Evolutionary conservation across 2,329 filamentous ascomycete species (phyloP).

Genomic region (Diplodia sapinea): DNA sequence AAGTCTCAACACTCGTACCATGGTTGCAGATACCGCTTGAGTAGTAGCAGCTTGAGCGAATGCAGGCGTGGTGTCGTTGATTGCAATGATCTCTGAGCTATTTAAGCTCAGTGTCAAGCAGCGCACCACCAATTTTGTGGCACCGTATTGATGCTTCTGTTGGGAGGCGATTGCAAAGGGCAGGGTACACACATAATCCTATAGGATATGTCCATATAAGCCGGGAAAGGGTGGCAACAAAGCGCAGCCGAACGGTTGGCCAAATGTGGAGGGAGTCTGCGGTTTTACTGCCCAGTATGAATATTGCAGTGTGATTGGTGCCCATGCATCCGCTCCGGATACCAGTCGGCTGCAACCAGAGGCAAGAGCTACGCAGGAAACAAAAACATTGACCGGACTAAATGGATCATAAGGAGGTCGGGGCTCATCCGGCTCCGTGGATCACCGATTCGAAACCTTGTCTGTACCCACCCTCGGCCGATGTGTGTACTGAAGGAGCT

Average conservation of each 20-base stretch:
- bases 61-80: not conserved
- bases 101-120: slow-evolving; percentile 12
- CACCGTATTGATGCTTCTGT: no score
- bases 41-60: not conserved
- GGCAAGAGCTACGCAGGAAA: not conserved
- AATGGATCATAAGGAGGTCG: no score
- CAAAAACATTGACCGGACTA: not conserved
- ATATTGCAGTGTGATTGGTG: no score
- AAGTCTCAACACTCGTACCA: not conserved
- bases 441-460: not conserved
- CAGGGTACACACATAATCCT: not conserved
- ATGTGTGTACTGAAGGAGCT: not conserved
- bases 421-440: no score
- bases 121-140: no score
- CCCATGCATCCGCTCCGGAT: no score
- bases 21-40: not conserved
- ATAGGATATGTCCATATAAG: not conserved
- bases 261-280: not conserved
- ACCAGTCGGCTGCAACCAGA: not conserved
- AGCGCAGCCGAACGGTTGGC: not conserved
- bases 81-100: not conserved
- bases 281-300: not conserved
- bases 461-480: not conserved
- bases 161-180: not conserved
- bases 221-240: slow-evolving; percentile 12